Base-by-base conservation (phyloP, 1,139 yeast genomes). In the Williopsis jadinii region DNA sequence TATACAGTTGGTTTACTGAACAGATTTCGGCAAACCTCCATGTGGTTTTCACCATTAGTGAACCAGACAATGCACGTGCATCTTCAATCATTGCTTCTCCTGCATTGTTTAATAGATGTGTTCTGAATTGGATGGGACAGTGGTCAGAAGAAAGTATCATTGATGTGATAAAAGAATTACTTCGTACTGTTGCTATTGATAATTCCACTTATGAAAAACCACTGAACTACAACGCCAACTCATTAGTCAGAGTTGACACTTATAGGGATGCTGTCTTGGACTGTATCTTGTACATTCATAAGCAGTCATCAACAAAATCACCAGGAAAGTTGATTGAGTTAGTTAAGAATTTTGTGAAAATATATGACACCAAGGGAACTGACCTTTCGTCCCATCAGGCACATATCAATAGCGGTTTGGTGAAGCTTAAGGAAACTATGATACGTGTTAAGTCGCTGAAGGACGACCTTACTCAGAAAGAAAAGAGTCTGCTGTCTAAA, bases 51-150 rank as follows among this genome's bases (percentile, higher is more conserved):
- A 85, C 88, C 0, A 73, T 87, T 52, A 75, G 78, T 46, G 82
- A 81, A 11, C 73, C 81, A 3, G 62, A 66, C 5, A 60, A 62
- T 28, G 62, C 62, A 1, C 54, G 64, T 2, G 56, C 70, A 0
- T 58, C 71, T 2, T 65, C 62, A 19, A 71, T 80, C 3, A 70
- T 83, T 6, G 71, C 90, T 0, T 90, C 97, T 0, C 95, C 97
- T 0, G 97, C 98, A 0, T 64, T 92, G 32, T 83, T 87, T 62
- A 92, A 92, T 56, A 70, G 98, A 55, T 92, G 97, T 66, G 95
- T 87, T 4, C 63, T 90, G 34, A 79, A 82, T 55, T 87, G 95
- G 90, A 80, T 87, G 82, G 95, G 95, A 3, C 78, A 79, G 43
- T 90, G 97, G 97, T 68, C 81, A 0, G 52, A 56, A 9, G 48